A percentile compares a stretch with the other conserved stretches of the same genome.
Evolutionary conservation across 345 rosid species (phyloP).

Genomic region (Arabidopsis arenosa): DNA sequence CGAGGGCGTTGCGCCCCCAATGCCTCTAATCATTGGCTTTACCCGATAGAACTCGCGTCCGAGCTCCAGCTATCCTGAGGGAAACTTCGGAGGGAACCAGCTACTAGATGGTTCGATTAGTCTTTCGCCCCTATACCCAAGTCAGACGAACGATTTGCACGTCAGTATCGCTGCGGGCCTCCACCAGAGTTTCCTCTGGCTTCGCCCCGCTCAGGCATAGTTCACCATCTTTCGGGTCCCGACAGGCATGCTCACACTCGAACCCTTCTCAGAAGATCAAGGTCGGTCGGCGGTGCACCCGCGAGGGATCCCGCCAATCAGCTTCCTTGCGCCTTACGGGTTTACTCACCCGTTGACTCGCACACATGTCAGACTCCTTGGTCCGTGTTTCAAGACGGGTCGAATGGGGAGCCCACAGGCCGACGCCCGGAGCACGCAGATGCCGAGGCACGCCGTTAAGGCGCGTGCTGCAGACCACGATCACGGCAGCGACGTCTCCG

Average conservation of each 20-base stretch:
- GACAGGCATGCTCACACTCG: too few species aligned
- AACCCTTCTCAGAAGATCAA: too few species aligned
- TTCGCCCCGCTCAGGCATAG: too few species aligned
- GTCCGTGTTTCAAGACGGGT: slow-evolving; percentile 69
- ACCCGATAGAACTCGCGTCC: too few species aligned
- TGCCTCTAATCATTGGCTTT: too few species aligned
- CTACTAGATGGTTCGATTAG: slow-evolving; percentile 60
- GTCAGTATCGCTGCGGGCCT: slow-evolving; percentile 15
- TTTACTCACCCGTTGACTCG: slow-evolving; percentile 50
- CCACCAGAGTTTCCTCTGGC: background rate
- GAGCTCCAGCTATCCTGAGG: slow-evolving; percentile 42
- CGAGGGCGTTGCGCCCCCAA: too few species aligned
- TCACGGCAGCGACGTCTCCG: background rate
- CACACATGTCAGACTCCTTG: slow-evolving; percentile 60
- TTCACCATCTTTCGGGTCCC: too few species aligned
- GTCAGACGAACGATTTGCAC: slow-evolving; percentile 48
- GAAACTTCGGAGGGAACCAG: slow-evolving; percentile 59
- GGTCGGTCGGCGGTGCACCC: too few species aligned
- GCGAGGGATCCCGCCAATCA: slow-evolving; percentile 13
- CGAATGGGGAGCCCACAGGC: slow-evolving; percentile 53
- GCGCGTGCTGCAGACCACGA: too few species aligned
- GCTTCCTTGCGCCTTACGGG: slow-evolving; percentile 13
- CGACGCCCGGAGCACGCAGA: slow-evolving; percentile 31
- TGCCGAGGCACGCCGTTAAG: too few species aligned
- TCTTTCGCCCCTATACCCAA: slow-evolving; percentile 62